These are phyloP conservation scores for Trypanosoma congolense DNA, from an alignment of 208 protist species.

Conservation along the genomic window DNA sequence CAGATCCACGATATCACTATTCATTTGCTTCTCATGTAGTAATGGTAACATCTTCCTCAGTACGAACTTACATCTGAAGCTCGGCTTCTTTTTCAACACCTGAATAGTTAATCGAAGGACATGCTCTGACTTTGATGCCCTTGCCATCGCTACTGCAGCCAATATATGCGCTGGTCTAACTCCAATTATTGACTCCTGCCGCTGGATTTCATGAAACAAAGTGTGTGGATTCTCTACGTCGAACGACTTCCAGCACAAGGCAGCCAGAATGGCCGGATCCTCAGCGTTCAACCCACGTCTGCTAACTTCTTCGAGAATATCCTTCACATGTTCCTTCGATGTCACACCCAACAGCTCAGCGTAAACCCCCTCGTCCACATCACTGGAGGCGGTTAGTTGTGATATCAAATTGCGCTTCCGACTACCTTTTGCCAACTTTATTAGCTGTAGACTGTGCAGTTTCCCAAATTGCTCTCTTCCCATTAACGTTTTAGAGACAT, in stretches of 20 bases:
- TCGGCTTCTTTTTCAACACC: conserved; percentile 35
- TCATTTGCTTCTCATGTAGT: conserved; percentile 56
- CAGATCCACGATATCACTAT: conserved; percentile 62
- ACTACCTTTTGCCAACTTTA: conserved; percentile 37
- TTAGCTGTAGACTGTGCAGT: conserved; percentile 50
- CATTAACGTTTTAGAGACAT: conserved; percentile 43
- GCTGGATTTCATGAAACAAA: conserved; percentile 62
- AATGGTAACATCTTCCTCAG: conserved; percentile 57
- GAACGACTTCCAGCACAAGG: conserved; percentile 47
- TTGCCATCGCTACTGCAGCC: conserved; percentile 35
- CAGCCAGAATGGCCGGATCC: conserved; percentile 62
- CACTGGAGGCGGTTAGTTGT: conserved; percentile 47
- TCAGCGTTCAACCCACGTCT: conserved; percentile 64
- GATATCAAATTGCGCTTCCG: conserved; percentile 37
- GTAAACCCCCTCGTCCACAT: conserved; percentile 76
- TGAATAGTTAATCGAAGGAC: conserved; percentile 27
- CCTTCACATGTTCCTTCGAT: conserved; percentile 33
- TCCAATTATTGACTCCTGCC: conserved; percentile 49
- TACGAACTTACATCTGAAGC: conserved; percentile 15
- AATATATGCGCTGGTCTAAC: conserved; percentile 45
- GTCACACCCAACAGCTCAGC: conserved; percentile 65
- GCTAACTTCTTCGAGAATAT: conserved; percentile 52
- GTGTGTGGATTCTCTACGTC: conserved; percentile 35
- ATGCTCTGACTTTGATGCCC: conserved; percentile 29
- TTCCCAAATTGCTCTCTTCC: conserved; percentile 26